Evolutionary conservation across 2,329 filamentous ascomycete genomes (phyloP).

Genomic region (Colletotrichum brevisporum): DNA sequence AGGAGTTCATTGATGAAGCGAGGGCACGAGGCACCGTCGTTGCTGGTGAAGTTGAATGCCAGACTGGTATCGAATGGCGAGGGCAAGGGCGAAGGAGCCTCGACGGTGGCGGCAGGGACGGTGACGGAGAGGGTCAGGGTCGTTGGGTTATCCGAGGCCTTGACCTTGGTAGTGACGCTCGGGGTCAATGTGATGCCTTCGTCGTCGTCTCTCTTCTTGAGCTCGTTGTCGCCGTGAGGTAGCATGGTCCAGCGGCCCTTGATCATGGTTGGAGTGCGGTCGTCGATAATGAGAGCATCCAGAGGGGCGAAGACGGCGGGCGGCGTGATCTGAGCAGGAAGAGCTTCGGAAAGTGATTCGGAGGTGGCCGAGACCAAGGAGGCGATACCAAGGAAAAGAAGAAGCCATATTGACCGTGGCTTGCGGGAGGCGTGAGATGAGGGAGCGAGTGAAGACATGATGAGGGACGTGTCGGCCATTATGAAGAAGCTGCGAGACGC

Average conservation of each 20-base stretch:
- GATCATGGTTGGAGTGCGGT: slow-evolving; percentile 38
- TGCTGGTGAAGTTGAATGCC: slow-evolving; percentile 71
- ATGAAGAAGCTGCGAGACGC: slow-evolving; percentile 45
- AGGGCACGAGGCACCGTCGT: slow-evolving; percentile 69
- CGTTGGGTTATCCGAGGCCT: slow-evolving; percentile 25
- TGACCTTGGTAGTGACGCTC: slow-evolving; percentile 10
- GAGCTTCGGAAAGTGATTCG: slow-evolving; percentile 6
- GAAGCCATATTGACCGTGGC: slow-evolving; percentile 47
- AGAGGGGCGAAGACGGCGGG: slow-evolving; percentile 27
- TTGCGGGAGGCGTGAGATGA: slow-evolving; percentile 32
- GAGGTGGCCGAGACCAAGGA: slow-evolving; percentile 30
- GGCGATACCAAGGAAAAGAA: slow-evolving; percentile 47
- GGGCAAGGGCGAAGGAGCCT: slow-evolving; percentile 63
- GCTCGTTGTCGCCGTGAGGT: slow-evolving; percentile 32
- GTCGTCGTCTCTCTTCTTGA: slow-evolving; percentile 46
- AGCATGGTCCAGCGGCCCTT: slow-evolving; percentile 44
- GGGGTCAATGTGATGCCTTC: slow-evolving; percentile 25
- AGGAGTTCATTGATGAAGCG: slow-evolving; percentile 79
- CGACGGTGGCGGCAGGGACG: slow-evolving; percentile 46
- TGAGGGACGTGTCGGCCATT: slow-evolving; percentile 43
- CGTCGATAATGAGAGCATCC: slow-evolving; percentile 39
- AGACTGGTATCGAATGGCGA: slow-evolving; percentile 77
- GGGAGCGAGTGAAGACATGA: slow-evolving; percentile 30
- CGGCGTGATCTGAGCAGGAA: slow-evolving; percentile 31
- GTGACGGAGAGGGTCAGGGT: slow-evolving; percentile 37